These are phyloP conservation scores for Oryza australiensis DNA, from an alignment of 176 grass and related monocot species.

Conservation along the genomic window DNA sequence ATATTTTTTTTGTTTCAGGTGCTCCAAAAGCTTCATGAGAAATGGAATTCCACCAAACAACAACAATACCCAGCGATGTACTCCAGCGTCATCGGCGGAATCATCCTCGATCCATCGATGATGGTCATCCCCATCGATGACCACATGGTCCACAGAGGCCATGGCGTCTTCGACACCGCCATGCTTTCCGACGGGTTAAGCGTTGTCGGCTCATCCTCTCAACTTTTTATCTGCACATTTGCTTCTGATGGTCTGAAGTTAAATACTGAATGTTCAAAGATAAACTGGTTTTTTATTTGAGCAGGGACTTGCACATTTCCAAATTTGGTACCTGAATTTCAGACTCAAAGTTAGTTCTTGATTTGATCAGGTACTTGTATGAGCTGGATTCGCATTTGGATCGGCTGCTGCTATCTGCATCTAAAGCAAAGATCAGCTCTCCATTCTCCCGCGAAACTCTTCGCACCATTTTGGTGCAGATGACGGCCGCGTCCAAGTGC, in stretches of 20 bases:
- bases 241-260: not conserved
- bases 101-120: constrained; percentile 57
- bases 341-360: not conserved
- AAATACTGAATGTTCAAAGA: not conserved
- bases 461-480: constrained; percentile 53
- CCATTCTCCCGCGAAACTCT: constrained; percentile 50
- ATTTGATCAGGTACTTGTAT: constrained; percentile 43
- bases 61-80: constrained; percentile 62
- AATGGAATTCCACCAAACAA: constrained; percentile 29
- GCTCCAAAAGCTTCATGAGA: constrained; percentile 52
- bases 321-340: not conserved
- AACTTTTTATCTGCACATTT: not conserved
- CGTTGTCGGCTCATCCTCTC: not conserved
- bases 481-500: constrained; percentile 55
- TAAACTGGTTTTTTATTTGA: not conserved
- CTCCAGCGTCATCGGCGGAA: constrained; percentile 60
- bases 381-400: constrained; percentile 66
- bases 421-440: constrained; percentile 52
- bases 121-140: constrained; percentile 75
- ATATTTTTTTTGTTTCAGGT: constrained; percentile 23
- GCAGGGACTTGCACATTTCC: not conserved
- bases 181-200: constrained; percentile 48
- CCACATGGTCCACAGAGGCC: constrained; percentile 78
- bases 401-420: constrained; percentile 55
- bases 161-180: constrained; percentile 79